Evolutionary conservation across 495 filamentous ascomycete species (phyloP), one percentile per base, ranked within the genome.

Genomic region (Sabuloglossum arenarium): DNA sequence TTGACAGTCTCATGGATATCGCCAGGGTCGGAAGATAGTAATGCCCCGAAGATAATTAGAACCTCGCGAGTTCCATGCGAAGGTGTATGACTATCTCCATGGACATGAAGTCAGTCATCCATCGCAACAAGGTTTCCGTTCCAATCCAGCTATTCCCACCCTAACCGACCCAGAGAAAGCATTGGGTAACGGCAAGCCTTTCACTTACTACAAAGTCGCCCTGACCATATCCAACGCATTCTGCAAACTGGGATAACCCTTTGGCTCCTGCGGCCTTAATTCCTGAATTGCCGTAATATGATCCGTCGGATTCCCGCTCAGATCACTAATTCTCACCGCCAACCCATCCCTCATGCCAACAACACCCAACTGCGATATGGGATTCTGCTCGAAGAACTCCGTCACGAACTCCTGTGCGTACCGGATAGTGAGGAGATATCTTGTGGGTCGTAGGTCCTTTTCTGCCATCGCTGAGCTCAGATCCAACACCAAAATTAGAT

Each of bases 381-480:
- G 91, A 59, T 98, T 98, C 67, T 98, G 91, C 67, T 96, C 90
- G 65, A 97, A 98, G 69, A 88, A 98, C 61, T 96, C 93, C 47
- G 80, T 76, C 37, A 96, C 83, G 65, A 95, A 97, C 58, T 86
- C 83, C 58, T 82, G 76, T 47, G 88, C 85, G 70, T 89, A 93
- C 61, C 81, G 81, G 58, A 96, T 75, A 9, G 81, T 81, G 37
- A 94, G 74, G 43, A 86, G 75, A 66, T 90, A 88, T 31, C 90
- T 78, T 21, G 78, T 95, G 6, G 91, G 91, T 14, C 86, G 79
- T 31, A 97, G 73, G 61, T 98, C 91, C 67, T 96, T 97, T 68
- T 97, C 91, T 14, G 77, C 69, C 91, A 98, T 98, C 21, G 89
- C 86, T 59, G 84, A 80, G 53, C 84, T 89, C 65, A 96, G 81